These are phyloP conservation scores for Pseudopithomyces maydicus DNA, from an alignment of 2,329 filamentous ascomycete genomes.

Conservation along the genomic window DNA sequence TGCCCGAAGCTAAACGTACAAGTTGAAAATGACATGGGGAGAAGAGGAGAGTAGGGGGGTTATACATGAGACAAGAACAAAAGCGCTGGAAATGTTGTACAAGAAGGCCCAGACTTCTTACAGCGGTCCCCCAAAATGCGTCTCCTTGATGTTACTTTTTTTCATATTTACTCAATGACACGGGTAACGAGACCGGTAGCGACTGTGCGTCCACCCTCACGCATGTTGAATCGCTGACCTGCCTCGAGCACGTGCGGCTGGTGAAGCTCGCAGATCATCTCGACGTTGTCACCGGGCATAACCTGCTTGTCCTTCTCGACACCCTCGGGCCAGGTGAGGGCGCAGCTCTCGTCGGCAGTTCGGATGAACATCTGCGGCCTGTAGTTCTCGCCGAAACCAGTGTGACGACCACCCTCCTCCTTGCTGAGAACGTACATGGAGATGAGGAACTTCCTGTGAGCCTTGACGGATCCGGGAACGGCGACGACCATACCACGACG, in stretches of 20 bases:
- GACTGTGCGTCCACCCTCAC: conserved; percentile 80
- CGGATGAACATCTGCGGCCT: conserved; percentile 95
- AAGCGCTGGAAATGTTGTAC: conserved; percentile 15
- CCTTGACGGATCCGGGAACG: conserved; percentile 81
- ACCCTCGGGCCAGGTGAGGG: conserved; percentile 85
- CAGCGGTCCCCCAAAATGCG: not conserved
- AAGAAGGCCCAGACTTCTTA: conserved; percentile 10
- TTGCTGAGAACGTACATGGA: conserved; percentile 98
- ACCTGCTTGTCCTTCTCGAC: conserved; percentile 82
- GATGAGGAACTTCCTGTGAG: conserved; percentile 88
- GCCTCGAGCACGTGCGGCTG: conserved; percentile 85
- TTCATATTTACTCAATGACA: conserved; percentile 38
- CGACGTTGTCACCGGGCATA: conserved; percentile 98
- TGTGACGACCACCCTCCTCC: conserved; percentile 97
- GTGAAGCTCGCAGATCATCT: conserved; percentile 90
- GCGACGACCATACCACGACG: conserved; percentile 92
- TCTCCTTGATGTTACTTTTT: not conserved
- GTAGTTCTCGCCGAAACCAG: conserved; percentile 95
- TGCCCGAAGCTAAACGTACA: conserved; percentile 4
- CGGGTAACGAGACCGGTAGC: conserved; percentile 47
- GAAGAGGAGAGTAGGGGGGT: conserved; percentile 13
- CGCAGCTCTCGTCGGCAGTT: conserved; percentile 78
- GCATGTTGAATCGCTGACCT: conserved; percentile 96
- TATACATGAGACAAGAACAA: conserved; percentile 9
- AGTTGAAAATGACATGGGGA: conserved; percentile 8